phyloP scores from a whole-genome alignment of 2,329 filamentous ascomycete genomes.

The Trichoderma sp. region DNA sequence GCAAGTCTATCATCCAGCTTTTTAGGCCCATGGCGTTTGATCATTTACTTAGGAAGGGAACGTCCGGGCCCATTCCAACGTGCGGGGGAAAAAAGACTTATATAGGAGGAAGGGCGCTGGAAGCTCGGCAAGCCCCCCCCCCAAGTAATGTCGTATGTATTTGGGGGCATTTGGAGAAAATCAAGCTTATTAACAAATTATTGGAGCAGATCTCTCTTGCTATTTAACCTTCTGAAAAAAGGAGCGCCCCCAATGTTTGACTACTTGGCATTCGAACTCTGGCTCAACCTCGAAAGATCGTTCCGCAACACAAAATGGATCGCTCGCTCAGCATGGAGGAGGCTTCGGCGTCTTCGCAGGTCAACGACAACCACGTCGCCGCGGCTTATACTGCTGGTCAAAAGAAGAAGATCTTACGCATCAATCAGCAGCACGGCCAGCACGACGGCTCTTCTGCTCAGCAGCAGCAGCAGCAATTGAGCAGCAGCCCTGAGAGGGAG shows the following conservation, averaged over 20 bases:
- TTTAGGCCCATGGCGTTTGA: constrained; percentile 6
- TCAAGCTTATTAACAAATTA: neutral
- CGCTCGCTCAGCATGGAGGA: constrained; percentile 7
- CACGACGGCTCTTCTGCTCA: neutral
- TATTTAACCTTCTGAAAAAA: neutral
- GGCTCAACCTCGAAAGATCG: neutral
- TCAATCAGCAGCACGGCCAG: neutral
- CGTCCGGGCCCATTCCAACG: constrained; percentile 15
- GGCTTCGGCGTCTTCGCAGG: constrained; percentile 1
- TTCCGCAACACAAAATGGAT: neutral
- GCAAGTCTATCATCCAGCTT: neutral
- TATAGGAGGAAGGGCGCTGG: neutral
- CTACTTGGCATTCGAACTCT: neutral
- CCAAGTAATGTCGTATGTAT: neutral
- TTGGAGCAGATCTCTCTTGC: neutral
- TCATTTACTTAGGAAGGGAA: constrained; percentile 5
- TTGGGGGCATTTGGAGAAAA: neutral
- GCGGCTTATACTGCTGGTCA: neutral
- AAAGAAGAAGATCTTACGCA: neutral
- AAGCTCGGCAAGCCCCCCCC: neutral
- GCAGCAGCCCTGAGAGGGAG: constrained; percentile 17
- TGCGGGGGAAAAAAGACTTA: constrained; percentile 7
- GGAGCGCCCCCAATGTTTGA: neutral
- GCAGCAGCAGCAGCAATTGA: neutral
- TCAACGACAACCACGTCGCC: neutral